Base-by-base conservation (phyloP, 805 yeast genomes). In the Torulaspora maleeae region DNA sequence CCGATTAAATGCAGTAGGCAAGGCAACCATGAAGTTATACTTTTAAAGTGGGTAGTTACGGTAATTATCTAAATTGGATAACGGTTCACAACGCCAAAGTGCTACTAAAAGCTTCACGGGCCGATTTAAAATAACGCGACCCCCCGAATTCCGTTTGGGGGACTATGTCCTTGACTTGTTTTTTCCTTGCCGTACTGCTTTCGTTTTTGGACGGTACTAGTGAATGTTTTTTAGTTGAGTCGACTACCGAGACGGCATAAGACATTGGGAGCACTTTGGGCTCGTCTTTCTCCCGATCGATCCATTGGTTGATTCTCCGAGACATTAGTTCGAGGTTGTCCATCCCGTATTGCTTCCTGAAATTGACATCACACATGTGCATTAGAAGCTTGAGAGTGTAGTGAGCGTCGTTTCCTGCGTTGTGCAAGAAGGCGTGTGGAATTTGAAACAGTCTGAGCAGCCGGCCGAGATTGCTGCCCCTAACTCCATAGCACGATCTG, bases 401-500 rank as follows among this genome's bases (percentile, higher is more conserved):
- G 54, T 79, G 78, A 5, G 86, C 78, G 60, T 83, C 90, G 55
- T 83, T 83, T 2, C 82, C 86, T 1, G 85, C 89, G 58, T 83
- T 83, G 59, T 83, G 89, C 38, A 83, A 64, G 51, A 69, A 72
- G 0, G 80, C 73, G 55, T 78, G 79, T 1, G 86, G 84, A 5
- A 83, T 70, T 22, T 68, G 66, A 40, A 78, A 63, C 38, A 70
- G 57, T 33, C 75, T 60, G 13, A 82, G 64, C 0, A 77, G 59
- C 16, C 71, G 73, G 12, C 76, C 70, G 36, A 83, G 58, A 6
- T 74, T 67, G 3, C 72, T 66, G 5, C 77, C 76, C 28, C 66
- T 56, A 8, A 54, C 55, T 1, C 79, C 75, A 47, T 68, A 71
- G 3, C 74, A 63, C 2, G 61, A 35, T 2, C 58, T 55, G 67